Percentiles rank a stretch among this genome's conserved stretches.
These are phyloP conservation scores for Sicyos edulis DNA, from an alignment of 306 rosid genomes.

Conservation along the genomic window DNA sequence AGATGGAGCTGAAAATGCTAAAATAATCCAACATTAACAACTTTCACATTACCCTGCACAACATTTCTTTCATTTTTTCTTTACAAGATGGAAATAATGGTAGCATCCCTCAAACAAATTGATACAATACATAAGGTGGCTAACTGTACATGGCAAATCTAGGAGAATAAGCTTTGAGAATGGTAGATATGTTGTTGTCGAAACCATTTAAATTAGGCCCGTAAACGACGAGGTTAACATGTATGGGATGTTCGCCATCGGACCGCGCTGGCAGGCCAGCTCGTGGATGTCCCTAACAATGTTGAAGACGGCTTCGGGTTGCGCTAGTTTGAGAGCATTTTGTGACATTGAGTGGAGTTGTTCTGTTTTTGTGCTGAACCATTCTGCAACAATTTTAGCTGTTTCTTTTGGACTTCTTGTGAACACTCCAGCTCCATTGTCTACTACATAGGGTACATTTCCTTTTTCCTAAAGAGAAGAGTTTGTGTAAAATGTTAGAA, in stretches of 20 bases:
- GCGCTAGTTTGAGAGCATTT: conserved; percentile 78
- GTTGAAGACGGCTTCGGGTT: conserved; percentile 91
- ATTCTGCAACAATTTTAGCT: conserved; percentile 63
- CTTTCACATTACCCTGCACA: neutral
- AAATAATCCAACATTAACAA: conserved; percentile 6
- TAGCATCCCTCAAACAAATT: conserved; percentile 7
- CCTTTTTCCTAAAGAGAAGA: too few species aligned
- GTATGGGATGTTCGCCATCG: conserved; percentile 55
- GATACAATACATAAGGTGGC: neutral
- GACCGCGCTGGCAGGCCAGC: conserved; percentile 69
- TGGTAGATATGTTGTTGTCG: neutral
- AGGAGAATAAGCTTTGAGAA: conserved; percentile 11
- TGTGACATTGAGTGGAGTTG: conserved; percentile 63
- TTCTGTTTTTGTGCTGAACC: conserved; percentile 78
- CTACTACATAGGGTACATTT: conserved; percentile 88
- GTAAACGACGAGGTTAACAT: conserved; percentile 78
- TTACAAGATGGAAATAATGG: conserved; percentile 2
- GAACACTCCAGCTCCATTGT: conserved; percentile 95
- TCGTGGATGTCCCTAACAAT: conserved; percentile 85
- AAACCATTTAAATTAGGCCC: conserved; percentile 39
- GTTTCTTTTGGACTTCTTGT: conserved; percentile 85
- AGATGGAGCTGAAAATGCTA: neutral
- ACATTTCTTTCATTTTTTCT: conserved; percentile 3
- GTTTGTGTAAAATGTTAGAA: too few species aligned
- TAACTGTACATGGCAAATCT: conserved; percentile 49